Base-by-base conservation (phyloP, 148 eudicot species). In the Rhododendron molle region DNA sequence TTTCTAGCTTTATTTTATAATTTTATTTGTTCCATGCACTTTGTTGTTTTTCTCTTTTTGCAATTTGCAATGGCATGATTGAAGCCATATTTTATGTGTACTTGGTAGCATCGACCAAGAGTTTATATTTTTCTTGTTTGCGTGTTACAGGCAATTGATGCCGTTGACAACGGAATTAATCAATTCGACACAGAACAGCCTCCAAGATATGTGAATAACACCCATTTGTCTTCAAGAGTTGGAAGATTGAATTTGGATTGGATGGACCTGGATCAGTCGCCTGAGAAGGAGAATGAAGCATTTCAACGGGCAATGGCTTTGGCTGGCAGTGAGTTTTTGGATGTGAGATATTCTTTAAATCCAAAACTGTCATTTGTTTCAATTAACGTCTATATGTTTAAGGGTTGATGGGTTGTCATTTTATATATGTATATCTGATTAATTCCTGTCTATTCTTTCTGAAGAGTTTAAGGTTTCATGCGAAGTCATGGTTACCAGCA, bases 241-340 rank as follows among this genome's bases (percentile, higher is more conserved):
- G 99, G 97, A 85, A 93, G 92, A 86, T 79, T 95, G 82, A 95
- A 96, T 88, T 88, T 93, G 86, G 95, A 92, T 73, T 96, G 99
- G 99, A 95, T 89, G 83, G 96, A 94, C 86, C 91, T 95, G 86
- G 98, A 96, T 89, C 99, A 96, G 85, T 95, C 98, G 28, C 84
- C 94, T 82, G 98, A 94, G 84, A 91, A 88, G 80, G 98, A 96
- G 89, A 89, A 95, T 88, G 93, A 87, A 54, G 98, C 99, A 83
- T 96, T 96, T 86, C 91, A 89, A 81, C 89, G 86, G 82, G 99
- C 99, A 49, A 91, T 93, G 96, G 83, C 91, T 83, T 84, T 95
- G 85, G 92, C 98, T 77, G 98, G 99, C 79, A 90, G 85, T 85
- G 99, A 96, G 83, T 94, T 96, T 88, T 76, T 96, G 87, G 99